Evolutionary conservation across 352 stramenopile species (phyloP).

Genomic region (Phytophthora megakarya): DNA sequence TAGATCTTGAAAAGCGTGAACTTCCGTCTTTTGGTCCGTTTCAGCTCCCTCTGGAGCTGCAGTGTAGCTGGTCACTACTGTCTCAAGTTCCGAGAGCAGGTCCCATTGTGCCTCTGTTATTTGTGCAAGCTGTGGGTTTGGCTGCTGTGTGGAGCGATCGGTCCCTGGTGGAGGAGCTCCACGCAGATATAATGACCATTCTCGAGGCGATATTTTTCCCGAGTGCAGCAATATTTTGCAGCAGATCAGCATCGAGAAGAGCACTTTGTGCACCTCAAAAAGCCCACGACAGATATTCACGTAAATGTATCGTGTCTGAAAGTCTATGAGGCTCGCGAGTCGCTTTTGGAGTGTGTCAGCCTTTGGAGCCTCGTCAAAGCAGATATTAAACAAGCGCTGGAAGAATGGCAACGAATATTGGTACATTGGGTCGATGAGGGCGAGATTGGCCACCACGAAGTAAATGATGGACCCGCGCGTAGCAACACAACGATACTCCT

Average conservation of each 20-base stretch:
- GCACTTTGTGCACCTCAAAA: conserved; percentile 93
- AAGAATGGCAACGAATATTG: conserved; percentile 96
- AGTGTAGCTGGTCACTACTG: conserved; percentile 42
- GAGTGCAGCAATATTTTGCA: conserved; percentile 93
- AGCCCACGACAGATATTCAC: conserved; percentile 94
- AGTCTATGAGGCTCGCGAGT: conserved; percentile 86
- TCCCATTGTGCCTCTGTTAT: conserved; percentile 86
- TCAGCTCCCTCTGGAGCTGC: conserved; percentile 4
- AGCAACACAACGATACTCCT: conserved; percentile 91
- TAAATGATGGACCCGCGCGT: conserved; percentile 94
- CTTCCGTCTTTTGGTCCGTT: conserved; percentile 11
- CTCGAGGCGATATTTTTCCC: conserved; percentile 61
- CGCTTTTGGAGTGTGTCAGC: conserved; percentile 61
- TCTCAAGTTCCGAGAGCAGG: conserved; percentile 79
- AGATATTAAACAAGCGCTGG: conserved; percentile 91
- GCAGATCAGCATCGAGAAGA: conserved; percentile 95
- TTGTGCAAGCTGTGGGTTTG: conserved; percentile 68
- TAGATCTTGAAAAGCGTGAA: conserved; percentile 63
- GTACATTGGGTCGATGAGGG: conserved; percentile 95
- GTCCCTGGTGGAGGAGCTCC: conserved; percentile 47
- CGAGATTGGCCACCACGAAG: conserved; percentile 93
- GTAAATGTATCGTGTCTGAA: conserved; percentile 93
- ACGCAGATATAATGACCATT: conserved; percentile 92
- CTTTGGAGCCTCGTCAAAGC: conserved; percentile 80
- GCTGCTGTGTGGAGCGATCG: conserved; percentile 28